These are phyloP conservation scores for Candida germanica DNA, from an alignment of 805 yeast genomes.

Conservation along the genomic window DNA sequence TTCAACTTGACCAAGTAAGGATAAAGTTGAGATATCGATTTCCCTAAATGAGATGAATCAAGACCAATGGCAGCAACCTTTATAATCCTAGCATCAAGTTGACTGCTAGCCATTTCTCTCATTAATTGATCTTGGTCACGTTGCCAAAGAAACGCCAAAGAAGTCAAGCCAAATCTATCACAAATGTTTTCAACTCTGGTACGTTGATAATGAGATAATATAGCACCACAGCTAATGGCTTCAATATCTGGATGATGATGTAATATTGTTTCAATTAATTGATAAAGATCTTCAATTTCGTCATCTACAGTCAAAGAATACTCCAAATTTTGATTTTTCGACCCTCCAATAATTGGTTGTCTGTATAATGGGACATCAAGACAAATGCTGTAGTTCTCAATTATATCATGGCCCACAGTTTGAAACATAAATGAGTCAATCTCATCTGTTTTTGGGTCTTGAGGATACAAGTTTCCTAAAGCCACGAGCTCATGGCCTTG, in stretches of 20 bases:
- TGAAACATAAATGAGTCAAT: slow-evolving; percentile 96
- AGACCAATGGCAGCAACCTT: slow-evolving; percentile 95
- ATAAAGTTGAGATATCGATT: slow-evolving; percentile 57
- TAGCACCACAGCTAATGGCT: slow-evolving; percentile 95
- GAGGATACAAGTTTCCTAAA: slow-evolving; percentile 69
- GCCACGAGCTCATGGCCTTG: slow-evolving; percentile 86
- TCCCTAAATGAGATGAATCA: slow-evolving; percentile 62
- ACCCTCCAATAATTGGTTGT: slow-evolving; percentile 57
- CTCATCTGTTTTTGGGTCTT: slow-evolving; percentile 46
- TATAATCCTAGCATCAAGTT: slow-evolving; percentile 75
- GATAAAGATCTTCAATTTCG: slow-evolving; percentile 82
- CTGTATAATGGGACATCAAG: slow-evolving; percentile 79
- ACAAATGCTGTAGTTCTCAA: slow-evolving; percentile 64
- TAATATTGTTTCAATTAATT: slow-evolving; percentile 48
- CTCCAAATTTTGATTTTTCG: slow-evolving; percentile 65
- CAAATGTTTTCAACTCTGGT: slow-evolving; percentile 93
- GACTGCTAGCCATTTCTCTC: slow-evolving; percentile 71
- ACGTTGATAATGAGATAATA: slow-evolving; percentile 90
- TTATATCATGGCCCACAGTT: slow-evolving; percentile 88
- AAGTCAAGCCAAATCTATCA: slow-evolving; percentile 60
- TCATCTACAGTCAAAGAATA: slow-evolving; percentile 67
- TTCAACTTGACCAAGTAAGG: slow-evolving; percentile 60
- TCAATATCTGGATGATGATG: slow-evolving; percentile 63
- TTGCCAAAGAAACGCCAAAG: slow-evolving; percentile 87
- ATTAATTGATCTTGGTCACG: slow-evolving; percentile 75